These are phyloP conservation scores for Trichophyton benhamiae DNA, from an alignment of 2,329 filamentous ascomycete species.

Conservation along the genomic window DNA sequence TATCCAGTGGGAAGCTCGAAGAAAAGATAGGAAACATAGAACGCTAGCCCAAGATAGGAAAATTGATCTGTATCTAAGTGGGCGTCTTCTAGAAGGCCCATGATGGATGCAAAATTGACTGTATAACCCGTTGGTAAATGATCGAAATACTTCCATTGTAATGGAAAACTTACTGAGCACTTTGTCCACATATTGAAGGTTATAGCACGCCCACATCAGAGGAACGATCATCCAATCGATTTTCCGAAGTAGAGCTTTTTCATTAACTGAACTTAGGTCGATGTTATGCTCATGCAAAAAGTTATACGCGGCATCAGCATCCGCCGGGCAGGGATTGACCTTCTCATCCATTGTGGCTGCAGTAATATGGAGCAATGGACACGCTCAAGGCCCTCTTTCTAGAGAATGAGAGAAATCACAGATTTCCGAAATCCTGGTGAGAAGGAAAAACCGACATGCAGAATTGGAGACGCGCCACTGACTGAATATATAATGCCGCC, in stretches of 20 bases:
- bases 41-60: slow-evolving; percentile 60
- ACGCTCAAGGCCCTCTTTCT: not conserved
- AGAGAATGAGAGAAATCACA: not conserved
- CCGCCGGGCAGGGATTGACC: slow-evolving; percentile 23
- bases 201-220: slow-evolving; percentile 41
- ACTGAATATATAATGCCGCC: not conserved
- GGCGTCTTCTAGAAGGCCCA: slow-evolving; percentile 36
- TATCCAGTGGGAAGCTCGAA: slow-evolving; percentile 63
- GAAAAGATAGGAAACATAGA: slow-evolving; percentile 58
- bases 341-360: not conserved
- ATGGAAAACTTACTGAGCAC: slow-evolving; percentile 25
- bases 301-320: slow-evolving; percentile 78
- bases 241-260: slow-evolving; percentile 24
- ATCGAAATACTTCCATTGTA: not conserved
- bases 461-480: not conserved
- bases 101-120: slow-evolving; percentile 26
- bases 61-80: slow-evolving; percentile 42
- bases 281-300: slow-evolving; percentile 72
- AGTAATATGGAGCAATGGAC: not conserved
- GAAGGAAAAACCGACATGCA: not conserved
- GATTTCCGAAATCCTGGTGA: not conserved
- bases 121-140: not conserved
- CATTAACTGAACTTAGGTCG: slow-evolving; percentile 44
- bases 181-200: slow-evolving; percentile 52
- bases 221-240: slow-evolving; percentile 39